phyloP scores from a whole-genome alignment of 805 yeast genomes.

The Alloascoidea hylecoeti region DNA sequence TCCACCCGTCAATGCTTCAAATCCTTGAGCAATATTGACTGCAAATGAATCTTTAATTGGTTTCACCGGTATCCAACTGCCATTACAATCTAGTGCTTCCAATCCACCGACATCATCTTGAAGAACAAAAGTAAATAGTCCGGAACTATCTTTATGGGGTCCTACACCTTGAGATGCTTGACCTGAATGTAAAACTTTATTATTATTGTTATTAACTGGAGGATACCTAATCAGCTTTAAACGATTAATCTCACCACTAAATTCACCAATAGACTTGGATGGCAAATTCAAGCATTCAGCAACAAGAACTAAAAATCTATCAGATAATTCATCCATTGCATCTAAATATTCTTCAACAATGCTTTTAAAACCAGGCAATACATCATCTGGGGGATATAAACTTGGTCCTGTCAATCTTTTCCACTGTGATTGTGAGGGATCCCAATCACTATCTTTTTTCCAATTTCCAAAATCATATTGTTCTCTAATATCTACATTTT shows the following conservation, averaged over 20 bases:
- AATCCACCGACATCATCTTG: constrained; percentile 40
- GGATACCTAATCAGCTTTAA: constrained; percentile 49
- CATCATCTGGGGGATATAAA: constrained; percentile 30
- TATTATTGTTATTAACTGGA: constrained; percentile 21
- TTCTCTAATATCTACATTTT: constrained; percentile 41
- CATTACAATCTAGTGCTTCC: constrained; percentile 39
- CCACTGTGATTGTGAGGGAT: constrained; percentile 21
- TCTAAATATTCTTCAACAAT: constrained; percentile 26
- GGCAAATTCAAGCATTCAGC: constrained; percentile 42
- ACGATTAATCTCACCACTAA: constrained; percentile 35
- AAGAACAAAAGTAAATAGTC: constrained; percentile 41
- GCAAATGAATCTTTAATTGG: constrained; percentile 34
- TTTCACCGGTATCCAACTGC: constrained; percentile 41
- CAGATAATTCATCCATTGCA: constrained; percentile 30
- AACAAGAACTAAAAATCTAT: constrained; percentile 28
- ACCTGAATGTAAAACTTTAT: constrained; percentile 5
- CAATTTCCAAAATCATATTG: constrained; percentile 47
- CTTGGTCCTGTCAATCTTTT: constrained; percentile 43
- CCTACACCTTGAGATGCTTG: constrained; percentile 37
- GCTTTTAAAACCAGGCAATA: constrained; percentile 28
- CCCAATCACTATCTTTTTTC: constrained; percentile 5
- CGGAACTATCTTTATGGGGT: constrained; percentile 57
- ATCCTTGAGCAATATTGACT: constrained; percentile 48
- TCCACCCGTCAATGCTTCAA: constrained; percentile 45
- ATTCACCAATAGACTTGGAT: constrained; percentile 26